phyloP scores from a whole-genome alignment of 345 rosid genomes.

The Limnanthes douglasii region DNA sequence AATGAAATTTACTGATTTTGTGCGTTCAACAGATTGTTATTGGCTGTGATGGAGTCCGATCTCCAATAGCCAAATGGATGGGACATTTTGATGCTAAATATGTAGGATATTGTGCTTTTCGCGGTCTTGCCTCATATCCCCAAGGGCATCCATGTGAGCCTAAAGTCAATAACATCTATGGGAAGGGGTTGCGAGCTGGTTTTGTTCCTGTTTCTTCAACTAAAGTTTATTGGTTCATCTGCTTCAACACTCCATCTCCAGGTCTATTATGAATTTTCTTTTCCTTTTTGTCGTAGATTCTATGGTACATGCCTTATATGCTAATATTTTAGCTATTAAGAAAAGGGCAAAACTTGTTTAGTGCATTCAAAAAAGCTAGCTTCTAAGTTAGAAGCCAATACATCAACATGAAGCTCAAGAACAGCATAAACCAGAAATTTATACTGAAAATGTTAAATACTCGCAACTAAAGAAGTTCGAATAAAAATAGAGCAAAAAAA shows the following conservation, averaged over 20 bases:
- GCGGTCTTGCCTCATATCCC: slow-evolving; percentile 59
- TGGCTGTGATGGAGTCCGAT: slow-evolving; percentile 79
- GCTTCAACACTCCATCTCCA: slow-evolving; percentile 70
- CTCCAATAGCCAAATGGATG: slow-evolving; percentile 77
- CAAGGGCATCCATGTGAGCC: slow-evolving; percentile 60
- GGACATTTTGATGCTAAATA: slow-evolving; percentile 74
- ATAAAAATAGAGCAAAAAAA: no score
- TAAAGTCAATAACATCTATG: slow-evolving; percentile 56
- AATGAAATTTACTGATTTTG: slow-evolving; percentile 1
- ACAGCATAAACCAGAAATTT: no score
- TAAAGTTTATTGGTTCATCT: slow-evolving; percentile 87
- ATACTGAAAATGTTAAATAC: no score
- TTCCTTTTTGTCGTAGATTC: no score
- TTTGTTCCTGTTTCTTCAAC: slow-evolving; percentile 68
- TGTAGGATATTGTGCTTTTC: slow-evolving; percentile 66
- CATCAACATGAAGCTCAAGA: no score
- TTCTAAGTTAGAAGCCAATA: background rate
- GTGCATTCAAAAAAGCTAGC: background rate
- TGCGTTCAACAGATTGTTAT: slow-evolving; percentile 50
- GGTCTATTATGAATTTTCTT: slow-evolving; percentile 20
- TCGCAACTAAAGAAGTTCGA: no score
- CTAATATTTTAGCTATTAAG: no score
- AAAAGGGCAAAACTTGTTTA: no score
- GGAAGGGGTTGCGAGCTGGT: slow-evolving; percentile 79
- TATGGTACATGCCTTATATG: no score